Percentiles rank a stretch among this genome's conserved stretches.
Conservation (phyloP, 1,284 basidiomycete genomes). For the Fomitopsis palustris region DNA sequence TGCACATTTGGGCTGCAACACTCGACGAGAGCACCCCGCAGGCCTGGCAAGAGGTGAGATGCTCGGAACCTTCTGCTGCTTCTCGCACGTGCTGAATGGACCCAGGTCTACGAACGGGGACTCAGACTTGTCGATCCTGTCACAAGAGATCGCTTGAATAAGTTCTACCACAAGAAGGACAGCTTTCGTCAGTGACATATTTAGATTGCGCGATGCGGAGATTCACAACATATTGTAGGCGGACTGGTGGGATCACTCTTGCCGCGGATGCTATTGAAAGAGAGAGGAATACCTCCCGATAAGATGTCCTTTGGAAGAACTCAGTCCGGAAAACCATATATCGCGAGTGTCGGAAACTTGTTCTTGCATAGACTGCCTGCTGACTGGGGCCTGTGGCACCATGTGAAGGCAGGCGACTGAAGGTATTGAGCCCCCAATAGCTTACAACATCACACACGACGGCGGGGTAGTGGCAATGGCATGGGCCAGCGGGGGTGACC, state of each 20-base stretch:
- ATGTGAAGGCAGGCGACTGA: conserved; percentile 37
- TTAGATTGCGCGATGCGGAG: not conserved
- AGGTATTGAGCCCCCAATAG: conserved; percentile 47
- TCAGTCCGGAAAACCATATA: conserved; percentile 67
- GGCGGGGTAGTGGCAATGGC: conserved; percentile 67
- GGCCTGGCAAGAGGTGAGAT: not conserved
- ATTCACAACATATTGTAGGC: conserved; percentile 37
- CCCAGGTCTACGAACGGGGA: conserved; percentile 59
- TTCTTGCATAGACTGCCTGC: not conserved
- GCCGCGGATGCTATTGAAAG: conserved; percentile 54
- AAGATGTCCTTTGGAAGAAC: conserved; percentile 55
- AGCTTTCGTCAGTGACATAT: conserved; percentile 55
- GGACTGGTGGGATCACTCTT: conserved; percentile 71
- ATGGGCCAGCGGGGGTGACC: conserved; percentile 44
- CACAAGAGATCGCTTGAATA: conserved; percentile 50
- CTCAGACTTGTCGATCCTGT: conserved; percentile 53
- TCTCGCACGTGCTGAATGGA: not conserved
- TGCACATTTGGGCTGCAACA: not conserved
- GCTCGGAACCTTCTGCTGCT: not conserved
- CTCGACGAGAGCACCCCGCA: not conserved
- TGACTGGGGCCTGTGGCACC: not conserved
- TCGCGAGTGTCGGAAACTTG: conserved; percentile 41
- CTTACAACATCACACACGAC: conserved; percentile 81
- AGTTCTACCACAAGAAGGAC: conserved; percentile 68
- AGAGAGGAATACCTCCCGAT: conserved; percentile 45